Conservation (phyloP, 1,284 basidiomycete species). For the Boletus smithii region DNA sequence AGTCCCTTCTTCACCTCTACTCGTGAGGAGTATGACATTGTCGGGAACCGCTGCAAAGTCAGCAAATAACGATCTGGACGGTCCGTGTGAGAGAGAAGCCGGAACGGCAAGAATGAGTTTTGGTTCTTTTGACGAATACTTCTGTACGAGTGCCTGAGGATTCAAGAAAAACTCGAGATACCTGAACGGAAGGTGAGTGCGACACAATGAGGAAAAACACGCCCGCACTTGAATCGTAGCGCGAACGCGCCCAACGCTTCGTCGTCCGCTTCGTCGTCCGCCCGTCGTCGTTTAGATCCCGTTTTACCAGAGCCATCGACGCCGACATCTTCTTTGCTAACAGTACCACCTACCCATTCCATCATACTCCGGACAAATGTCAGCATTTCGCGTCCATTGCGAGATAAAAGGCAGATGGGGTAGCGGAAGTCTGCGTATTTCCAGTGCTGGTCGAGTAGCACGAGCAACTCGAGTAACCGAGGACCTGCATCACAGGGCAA, state of each 20-base stretch:
- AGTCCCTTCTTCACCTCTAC: constrained; percentile 75
- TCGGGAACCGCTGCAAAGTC: constrained; percentile 79
- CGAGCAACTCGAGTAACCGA: constrained; percentile 88
- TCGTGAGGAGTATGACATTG: constrained; percentile 84
- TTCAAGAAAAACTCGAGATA: constrained; percentile 88
- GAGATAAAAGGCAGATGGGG: constrained; percentile 90
- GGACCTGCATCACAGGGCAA: constrained; percentile 94
- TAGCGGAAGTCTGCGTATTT: constrained; percentile 76
- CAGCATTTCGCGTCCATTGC: constrained; percentile 91
- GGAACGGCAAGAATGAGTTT: constrained; percentile 95
- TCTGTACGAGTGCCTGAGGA: constrained; percentile 75
- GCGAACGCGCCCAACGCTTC: constrained; percentile 76
- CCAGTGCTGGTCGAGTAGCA: constrained; percentile 98
- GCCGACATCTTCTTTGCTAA: constrained; percentile 85
- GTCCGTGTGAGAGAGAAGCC: constrained; percentile 88
- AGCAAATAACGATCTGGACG: constrained; percentile 81
- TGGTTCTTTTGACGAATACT: constrained; percentile 81
- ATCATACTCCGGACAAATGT: constrained; percentile 96
- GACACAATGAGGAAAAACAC: not conserved
- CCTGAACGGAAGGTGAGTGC: constrained; percentile 40
- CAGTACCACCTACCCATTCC: constrained; percentile 96
- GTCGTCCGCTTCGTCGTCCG: constrained; percentile 64
- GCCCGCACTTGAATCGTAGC: constrained; percentile 64
- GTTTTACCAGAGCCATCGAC: constrained; percentile 61
- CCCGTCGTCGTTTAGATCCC: constrained; percentile 57